Evolutionary conservation across 768 basidiomycete genomes (phyloP), one percentile per base, ranked within the genome.

Genomic region (Lentinula aciculospora): DNA sequence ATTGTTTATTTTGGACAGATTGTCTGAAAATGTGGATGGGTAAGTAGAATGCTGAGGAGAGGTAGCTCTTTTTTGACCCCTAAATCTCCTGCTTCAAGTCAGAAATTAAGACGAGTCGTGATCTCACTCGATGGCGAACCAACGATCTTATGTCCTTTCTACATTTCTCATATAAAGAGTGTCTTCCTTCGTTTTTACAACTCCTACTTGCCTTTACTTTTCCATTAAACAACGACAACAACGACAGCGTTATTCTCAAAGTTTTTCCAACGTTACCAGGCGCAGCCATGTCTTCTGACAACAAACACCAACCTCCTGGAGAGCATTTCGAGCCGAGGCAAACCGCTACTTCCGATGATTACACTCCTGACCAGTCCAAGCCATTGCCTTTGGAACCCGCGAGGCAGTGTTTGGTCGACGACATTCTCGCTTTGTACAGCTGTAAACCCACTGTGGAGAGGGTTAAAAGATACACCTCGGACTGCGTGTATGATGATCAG

Each of bases 381-480:
- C 71, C 70, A 15, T 66, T 76, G 55, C 64, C 62, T n/a, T 62
- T 76, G n/a, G 65, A 71, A 7, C 69, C 69, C 13, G 69, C 73
- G 25, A 64, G 74, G 44, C 74, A 76, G 63, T 65, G 65, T 15
- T 61, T 76, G 31, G 61, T 76, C 44, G 75, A 74, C 59, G 73
- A 76, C 63, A 68, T 76, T 40, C 67, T 76, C 51, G 73, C 71
- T 19, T 63, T 76, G 40, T 77, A 77, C 61, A 68, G 65, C 25
- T 71, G 69, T 64, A 59, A 74, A 59, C 71, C 72, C 2, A 76
- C 73, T 21, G 69, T 72, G 28, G 68, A 73, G 54, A 60, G 72
- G 36, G 72, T 76, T 32, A 67, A 70, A 45, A 64, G 75, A 42
- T 76, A 75, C 63, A 73, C 69, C 4, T 23, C 47, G 23, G 54